Base-by-base conservation (phyloP, 768 basidiomycete genomes). In the Termitomyces sp. region DNA sequence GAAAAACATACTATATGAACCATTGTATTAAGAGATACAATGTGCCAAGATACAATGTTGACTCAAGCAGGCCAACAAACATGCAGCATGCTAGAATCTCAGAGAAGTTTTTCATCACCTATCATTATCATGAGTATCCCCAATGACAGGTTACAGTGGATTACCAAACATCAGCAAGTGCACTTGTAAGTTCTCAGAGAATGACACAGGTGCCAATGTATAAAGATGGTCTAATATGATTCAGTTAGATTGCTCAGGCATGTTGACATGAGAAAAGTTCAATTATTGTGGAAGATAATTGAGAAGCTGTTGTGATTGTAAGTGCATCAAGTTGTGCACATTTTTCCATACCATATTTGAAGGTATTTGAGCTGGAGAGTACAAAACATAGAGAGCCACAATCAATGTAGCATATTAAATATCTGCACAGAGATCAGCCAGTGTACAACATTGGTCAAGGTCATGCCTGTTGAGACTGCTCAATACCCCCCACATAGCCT, bases 11-110 rank as follows among this genome's bases (percentile, higher is more conserved):
- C 89, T 90, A 81, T 4, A 92, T 71, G 65, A 92, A 90, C 83
- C 82, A 84, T 29, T 81, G 74, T n/a, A 81, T 82, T 2, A 83
- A 72, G 11, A 79, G 70, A 60, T 75, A 79, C 8, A 77, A 67
- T 4, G 78, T 72, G 4, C 87, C 87, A 9, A 87, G 86, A 70
- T 86, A 87, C 64, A 88, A 88, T 1, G 85, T 85, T 10, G 86
- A 81, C 67, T 88, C 88, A 0, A 86, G 85, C 9, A 89, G 63
- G 5, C 87, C 87, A 43, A 88, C 81, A 67, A 85, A 86, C 14
- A 88, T 66, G 17, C 87, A 79, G 62, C 84, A 86, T 12, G 77
- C 74, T 17, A 87, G 60, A 29, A 87, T 81, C 0, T 84, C 86
- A 15, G 75, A 67, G 63, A 82, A 86, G 68, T 79, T 81, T 53